Evolutionary conservation across 2,329 filamentous ascomycete species (phyloP).

Genomic region (Sporothrix humicola): DNA sequence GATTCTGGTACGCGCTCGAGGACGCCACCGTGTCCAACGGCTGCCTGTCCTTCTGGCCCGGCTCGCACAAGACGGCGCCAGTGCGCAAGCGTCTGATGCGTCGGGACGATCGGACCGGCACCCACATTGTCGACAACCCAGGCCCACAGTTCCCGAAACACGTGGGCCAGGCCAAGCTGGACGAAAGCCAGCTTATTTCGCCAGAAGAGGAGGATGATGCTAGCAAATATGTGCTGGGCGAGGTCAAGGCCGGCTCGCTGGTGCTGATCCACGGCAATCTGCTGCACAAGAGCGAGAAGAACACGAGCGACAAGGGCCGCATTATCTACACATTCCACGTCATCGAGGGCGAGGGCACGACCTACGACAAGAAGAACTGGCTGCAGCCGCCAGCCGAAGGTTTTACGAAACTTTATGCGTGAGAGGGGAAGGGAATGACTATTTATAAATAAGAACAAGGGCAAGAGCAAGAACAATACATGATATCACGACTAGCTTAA

Average conservation of each 20-base stretch:
- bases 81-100: constrained; percentile 78
- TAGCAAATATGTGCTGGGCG: constrained; percentile 74
- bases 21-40: constrained; percentile 87
- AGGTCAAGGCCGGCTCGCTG: constrained; percentile 88
- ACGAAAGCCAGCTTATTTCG: constrained; percentile 41
- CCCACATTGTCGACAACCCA: constrained; percentile 73
- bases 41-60: constrained; percentile 83
- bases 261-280: constrained; percentile 96
- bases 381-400: constrained; percentile 81
- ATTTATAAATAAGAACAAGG: background rate
- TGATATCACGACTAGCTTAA: background rate
- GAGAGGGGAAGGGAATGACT: constrained; percentile 26
- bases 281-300: constrained; percentile 94
- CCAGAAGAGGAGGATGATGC: constrained; percentile 47
- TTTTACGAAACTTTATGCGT: constrained; percentile 71
- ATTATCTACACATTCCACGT: constrained; percentile 98
- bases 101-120: constrained; percentile 55
- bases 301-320: constrained; percentile 80
- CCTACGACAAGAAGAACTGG: constrained; percentile 91
- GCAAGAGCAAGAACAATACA: background rate
- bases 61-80: constrained; percentile 74
- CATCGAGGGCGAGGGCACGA: constrained; percentile 72
- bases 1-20: constrained; percentile 97
- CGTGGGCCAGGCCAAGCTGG: constrained; percentile 47
- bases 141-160: constrained; percentile 65